A percentile compares a stretch with the other conserved stretches of the same genome.
These are phyloP conservation scores for Puccinia polysora DNA, from an alignment of 1,284 basidiomycete genomes.

Conservation along the genomic window DNA sequence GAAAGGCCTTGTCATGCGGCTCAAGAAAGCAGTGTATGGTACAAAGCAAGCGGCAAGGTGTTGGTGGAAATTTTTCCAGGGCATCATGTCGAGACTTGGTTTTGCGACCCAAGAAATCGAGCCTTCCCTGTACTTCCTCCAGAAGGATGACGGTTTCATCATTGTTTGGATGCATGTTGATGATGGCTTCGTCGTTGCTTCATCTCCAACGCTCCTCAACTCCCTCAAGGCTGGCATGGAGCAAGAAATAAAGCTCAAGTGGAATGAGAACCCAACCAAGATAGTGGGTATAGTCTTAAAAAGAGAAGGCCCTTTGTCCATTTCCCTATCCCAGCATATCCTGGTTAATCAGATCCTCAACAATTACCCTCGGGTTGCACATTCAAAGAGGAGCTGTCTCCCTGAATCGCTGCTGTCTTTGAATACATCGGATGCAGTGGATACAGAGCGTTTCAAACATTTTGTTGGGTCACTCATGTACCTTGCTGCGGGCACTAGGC, in stretches of 20 bases:
- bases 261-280: not conserved
- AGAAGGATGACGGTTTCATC: not conserved
- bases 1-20: not conserved
- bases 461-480: not conserved
- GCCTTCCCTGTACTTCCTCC: not conserved
- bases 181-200: not conserved
- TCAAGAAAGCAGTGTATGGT: conserved; percentile 7
- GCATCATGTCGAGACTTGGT: not conserved
- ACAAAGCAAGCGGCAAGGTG: conserved; percentile 6
- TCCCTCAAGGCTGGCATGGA: not conserved
- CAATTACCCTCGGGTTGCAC: too few relatives aligned
- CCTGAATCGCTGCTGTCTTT: not conserved
- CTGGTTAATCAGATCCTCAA: too few relatives aligned
- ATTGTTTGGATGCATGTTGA: conserved; percentile 9
- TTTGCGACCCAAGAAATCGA: not conserved
- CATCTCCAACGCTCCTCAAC: not conserved
- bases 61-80: not conserved
- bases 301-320: too few relatives aligned
- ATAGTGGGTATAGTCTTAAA: too few relatives aligned
- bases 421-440: not conserved
- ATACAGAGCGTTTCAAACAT: not conserved
- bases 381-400: too few relatives aligned
- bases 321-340: too few relatives aligned
- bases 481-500: not conserved
- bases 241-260: too few relatives aligned